These are phyloP conservation scores for Salvia splendens DNA, from an alignment of 257 asterid genomes.

Conservation along the genomic window DNA sequence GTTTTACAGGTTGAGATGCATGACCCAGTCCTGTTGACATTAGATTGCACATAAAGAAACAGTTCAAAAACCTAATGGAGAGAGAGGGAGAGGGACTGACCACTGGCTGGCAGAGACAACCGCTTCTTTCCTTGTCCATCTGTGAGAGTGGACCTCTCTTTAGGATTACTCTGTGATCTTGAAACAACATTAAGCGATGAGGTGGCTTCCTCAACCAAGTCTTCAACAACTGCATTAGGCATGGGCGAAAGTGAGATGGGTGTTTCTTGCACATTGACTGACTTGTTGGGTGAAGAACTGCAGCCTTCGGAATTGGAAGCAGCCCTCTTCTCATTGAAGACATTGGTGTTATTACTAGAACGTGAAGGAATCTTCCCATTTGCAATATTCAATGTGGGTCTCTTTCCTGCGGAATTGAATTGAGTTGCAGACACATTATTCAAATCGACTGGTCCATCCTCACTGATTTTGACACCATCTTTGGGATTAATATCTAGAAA, in stretches of 20 bases:
- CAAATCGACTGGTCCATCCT: conserved; percentile 51
- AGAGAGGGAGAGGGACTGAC: conserved; percentile 49
- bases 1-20: conserved; percentile 49
- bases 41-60: conserved; percentile 29
- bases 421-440: conserved; percentile 48
- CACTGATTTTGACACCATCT: conserved; percentile 65
- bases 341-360: conserved; percentile 50
- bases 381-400: conserved; percentile 26
- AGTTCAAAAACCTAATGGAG: background rate
- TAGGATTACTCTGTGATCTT: conserved; percentile 84
- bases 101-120: conserved; percentile 70
- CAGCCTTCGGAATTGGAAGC: conserved; percentile 66
- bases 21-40: conserved; percentile 53
- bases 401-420: conserved; percentile 48
- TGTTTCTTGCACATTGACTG: conserved; percentile 54
- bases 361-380: conserved; percentile 56
- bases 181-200: conserved; percentile 52
- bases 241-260: conserved; percentile 33
- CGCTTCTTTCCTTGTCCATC: conserved; percentile 80
- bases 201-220: conserved; percentile 65
- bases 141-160: conserved; percentile 64
- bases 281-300: conserved; percentile 60
- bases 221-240: conserved; percentile 62
- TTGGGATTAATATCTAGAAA: conserved; percentile 68
- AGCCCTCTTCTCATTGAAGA: conserved; percentile 54